Evolutionary conservation across 1,284 basidiomycete species (phyloP), one percentile per base, ranked within the genome.

Genomic region (Pisolithus thermaeus): DNA sequence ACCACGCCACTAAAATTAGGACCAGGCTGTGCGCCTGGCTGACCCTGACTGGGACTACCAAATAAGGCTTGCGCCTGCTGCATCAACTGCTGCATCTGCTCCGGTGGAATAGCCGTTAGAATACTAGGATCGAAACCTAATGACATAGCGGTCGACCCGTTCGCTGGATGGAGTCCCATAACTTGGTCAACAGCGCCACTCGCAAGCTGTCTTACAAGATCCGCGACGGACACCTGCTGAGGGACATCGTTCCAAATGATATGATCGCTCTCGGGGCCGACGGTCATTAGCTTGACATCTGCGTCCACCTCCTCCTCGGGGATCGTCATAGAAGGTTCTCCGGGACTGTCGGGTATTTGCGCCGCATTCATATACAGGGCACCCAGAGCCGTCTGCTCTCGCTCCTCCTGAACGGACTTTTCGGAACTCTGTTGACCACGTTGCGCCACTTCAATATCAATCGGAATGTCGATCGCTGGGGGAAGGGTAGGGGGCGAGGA

Each of bases 261-360:
- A 37, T 73, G 68, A 58, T 90, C 86, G 52, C 79, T 75, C 46
- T 87, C 84, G 18, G 78, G 72, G 23, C 88, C 87, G 36, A 78
- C 74, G 25, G 80, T 76, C 86, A 91, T 90, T 47, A 69, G 61
- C 61, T 75, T 76, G 57, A 79, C 75, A 44, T 79, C 74, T 60
- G 68, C 73, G 65, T 90, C 85, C 55, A 81, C 73, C 61, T 87
- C 81, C 55, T 85, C 86, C 58, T 86, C 84, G 39, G 77, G 63
- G 56, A 87, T 76, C 60, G 76, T 73, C 53, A 66, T 65, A 18
- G 75, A 60, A n/a, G 83, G 81, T 66, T 90, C 88, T 35, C 76
- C 77, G n/a, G 89, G 85, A 52, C 82, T 77, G 47, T 88, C 84
- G 22, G 89, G 88, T 60, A 90, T 84, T 57, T 85, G 83, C 46